These are phyloP conservation scores for Angomonas desouzai DNA, from an alignment of 208 protist species.

Conservation along the genomic window DNA sequence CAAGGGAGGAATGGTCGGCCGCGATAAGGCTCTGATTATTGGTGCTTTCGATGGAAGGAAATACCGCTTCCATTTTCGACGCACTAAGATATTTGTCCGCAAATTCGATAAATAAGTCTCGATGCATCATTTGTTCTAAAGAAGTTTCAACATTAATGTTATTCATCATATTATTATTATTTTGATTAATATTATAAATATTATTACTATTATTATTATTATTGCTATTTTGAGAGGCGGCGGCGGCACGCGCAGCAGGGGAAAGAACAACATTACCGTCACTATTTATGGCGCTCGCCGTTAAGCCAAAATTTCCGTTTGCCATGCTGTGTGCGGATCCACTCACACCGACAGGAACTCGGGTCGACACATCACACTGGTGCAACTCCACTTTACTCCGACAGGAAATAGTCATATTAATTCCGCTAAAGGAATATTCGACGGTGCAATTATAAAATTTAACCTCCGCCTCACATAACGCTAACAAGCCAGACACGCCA, in stretches of 20 bases:
- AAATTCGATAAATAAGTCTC: slow-evolving; percentile 9
- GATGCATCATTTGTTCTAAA: background rate
- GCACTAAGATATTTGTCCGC: slow-evolving; percentile 4
- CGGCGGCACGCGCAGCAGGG: background rate
- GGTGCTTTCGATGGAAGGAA: background rate
- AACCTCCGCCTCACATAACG: background rate
- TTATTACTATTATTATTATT: slow-evolving; percentile 11
- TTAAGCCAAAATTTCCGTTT: background rate
- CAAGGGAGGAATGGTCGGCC: background rate
- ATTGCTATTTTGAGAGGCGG: background rate
- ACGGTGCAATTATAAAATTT: background rate
- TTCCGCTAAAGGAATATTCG: slow-evolving; percentile 4
- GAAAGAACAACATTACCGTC: background rate
- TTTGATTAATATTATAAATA: slow-evolving; percentile 9
- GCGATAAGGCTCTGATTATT: background rate
- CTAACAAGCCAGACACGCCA: background rate
- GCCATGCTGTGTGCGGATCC: background rate
- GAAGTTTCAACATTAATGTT: background rate
- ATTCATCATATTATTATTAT: background rate
- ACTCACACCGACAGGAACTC: background rate
- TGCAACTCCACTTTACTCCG: background rate
- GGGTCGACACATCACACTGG: background rate
- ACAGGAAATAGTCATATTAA: slow-evolving; percentile 3
- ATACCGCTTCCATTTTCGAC: background rate
- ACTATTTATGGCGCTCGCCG: background rate